Evolutionary conservation across 208 protist species (phyloP), one percentile per base, ranked within the genome.

Genomic region (Acanthamoeba lenticulata): DNA sequence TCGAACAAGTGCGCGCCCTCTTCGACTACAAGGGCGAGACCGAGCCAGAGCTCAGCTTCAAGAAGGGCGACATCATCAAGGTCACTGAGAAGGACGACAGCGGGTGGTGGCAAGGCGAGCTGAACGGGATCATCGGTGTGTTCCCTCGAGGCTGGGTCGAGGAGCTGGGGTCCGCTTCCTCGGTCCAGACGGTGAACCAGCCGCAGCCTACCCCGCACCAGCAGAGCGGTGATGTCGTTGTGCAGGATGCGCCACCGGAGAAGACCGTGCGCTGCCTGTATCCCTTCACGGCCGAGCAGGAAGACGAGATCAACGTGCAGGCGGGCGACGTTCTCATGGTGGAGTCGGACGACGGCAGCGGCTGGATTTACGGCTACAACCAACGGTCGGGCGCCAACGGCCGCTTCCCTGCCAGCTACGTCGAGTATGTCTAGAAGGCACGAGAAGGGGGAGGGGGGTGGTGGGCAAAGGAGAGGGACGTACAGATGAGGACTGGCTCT

Each of bases 61-160:
- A 85, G 27, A 94, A 95, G n/a, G 97, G 97, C 19, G 98, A 98
- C 74, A 94, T 98, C 32, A 98, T 98, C 79, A 95, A 95, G 36
- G 97, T 98, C n/a, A 97, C 96, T 3, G 95, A 94, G 21, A 98
- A 98, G 94, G 94, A 95, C 49, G 95, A 96, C 44, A 97, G 96
- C 32, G 98, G 98, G 4, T 98, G 97, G 95, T 98, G 98, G 98
- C 92, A 98, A 65, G 98, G 98, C 34, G 97, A 97, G 89, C 96
- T 98, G 15, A 95, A 92, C 65, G 85, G 92, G 29, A 15, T 21
- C n/a, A 42, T 55, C 1, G 95, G 95, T 7, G 65, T 19, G 21
- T 91, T 96, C 77, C 95, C 95, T 3, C 38, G 57, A 40, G 92
- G 47, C 4, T 79, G 47, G 44, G 88, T 92, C 1, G 88, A 92